Evolutionary conservation across 768 basidiomycete species (phyloP).

Genomic region (Boletus rubroflammeus): DNA sequence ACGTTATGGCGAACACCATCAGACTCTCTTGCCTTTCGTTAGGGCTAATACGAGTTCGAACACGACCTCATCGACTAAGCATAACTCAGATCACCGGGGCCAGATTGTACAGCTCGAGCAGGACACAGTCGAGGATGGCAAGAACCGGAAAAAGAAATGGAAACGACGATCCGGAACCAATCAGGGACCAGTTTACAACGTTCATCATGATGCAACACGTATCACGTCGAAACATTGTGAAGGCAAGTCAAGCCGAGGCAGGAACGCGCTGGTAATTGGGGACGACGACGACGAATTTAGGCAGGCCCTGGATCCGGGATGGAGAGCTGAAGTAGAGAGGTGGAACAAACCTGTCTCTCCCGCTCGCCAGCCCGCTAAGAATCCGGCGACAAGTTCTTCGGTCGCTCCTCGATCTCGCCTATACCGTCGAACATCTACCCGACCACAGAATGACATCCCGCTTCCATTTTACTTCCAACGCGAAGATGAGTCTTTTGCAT

Average conservation of each 20-base stretch:
- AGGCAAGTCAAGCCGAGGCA: constrained; percentile 2
- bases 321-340: constrained; percentile 32
- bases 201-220: constrained; percentile 36
- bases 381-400: background rate
- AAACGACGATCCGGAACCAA: constrained; percentile 28
- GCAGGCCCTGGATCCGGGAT: constrained; percentile 38
- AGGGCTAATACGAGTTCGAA: constrained; percentile 9
- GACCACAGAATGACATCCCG: constrained; percentile 7
- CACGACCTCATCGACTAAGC: constrained; percentile 4
- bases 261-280: constrained; percentile 38
- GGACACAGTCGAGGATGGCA: constrained; percentile 2
- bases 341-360: constrained; percentile 25
- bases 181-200: constrained; percentile 35
- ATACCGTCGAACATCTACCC: constrained; percentile 13
- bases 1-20: constrained; percentile 33
- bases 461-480: constrained; percentile 17
- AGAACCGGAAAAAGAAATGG: constrained; percentile 23
- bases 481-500: constrained; percentile 3
- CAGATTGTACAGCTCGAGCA: constrained; percentile 7
- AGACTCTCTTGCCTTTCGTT: constrained; percentile 39
- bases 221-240: constrained; percentile 32
- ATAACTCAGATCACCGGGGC: constrained; percentile 6
- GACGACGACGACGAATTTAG: constrained; percentile 44
- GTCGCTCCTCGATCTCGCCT: constrained; percentile 11
- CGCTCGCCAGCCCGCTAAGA: constrained; percentile 10